Evolutionary conservation across 176 grass and related monocot genomes (phyloP).

Genomic region (Cenchrus fungigraminus): DNA sequence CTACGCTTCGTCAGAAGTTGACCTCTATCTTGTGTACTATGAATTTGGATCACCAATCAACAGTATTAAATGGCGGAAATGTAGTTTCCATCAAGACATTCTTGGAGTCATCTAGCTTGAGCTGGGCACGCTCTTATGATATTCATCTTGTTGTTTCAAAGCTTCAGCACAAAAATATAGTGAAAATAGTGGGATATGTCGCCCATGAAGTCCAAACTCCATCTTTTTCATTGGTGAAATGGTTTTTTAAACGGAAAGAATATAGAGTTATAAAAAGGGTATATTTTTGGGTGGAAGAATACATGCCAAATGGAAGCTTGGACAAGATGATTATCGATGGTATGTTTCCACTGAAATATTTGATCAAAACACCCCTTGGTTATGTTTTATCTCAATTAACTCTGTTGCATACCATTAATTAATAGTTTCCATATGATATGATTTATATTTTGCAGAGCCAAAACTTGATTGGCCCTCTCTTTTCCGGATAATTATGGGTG

Average conservation of each 20-base stretch:
- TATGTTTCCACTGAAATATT: too few relatives aligned
- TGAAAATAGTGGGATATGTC: not conserved
- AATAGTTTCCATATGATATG: not conserved
- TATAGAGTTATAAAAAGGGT: not conserved
- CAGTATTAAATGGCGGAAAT: not conserved
- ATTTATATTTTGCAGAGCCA: not conserved
- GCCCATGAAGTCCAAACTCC: not conserved
- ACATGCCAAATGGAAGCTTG: not conserved
- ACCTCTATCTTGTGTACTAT: too few relatives aligned
- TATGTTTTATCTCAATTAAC: too few relatives aligned
- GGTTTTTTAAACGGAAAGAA: too few relatives aligned
- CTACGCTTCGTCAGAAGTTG: too few relatives aligned
- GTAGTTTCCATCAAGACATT: not conserved
- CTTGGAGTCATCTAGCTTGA: accelerated
- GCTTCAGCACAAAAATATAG: not conserved
- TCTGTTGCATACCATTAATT: not conserved
- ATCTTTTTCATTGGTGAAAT: not conserved
- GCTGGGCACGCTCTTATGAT: not conserved
- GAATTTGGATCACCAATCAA: too few relatives aligned
- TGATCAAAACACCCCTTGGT: too few relatives aligned
- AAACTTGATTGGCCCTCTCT: not conserved
- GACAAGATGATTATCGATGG: not conserved
- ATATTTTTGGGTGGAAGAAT: not conserved
- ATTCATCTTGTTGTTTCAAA: not conserved
- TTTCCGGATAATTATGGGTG: not conserved